Evolutionary conservation across 306 rosid genomes (phyloP), one percentile per base, ranked within the genome.

Genomic region (Lathyrus oleraceus): DNA sequence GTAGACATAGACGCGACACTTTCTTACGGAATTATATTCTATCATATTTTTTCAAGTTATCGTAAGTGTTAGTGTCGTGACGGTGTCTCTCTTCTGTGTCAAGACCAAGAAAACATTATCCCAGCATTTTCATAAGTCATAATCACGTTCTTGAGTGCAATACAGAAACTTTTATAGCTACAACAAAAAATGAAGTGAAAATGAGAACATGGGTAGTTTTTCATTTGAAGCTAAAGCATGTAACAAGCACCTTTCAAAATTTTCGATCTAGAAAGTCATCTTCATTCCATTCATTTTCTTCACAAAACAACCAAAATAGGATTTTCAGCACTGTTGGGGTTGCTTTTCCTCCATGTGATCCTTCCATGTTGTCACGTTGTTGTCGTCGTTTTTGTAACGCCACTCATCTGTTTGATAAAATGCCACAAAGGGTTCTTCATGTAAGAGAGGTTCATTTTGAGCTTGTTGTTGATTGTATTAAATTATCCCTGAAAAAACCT

Each of bases 391-490:
- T 64, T 66, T 21, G 62, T 14, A 30, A 42, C 1, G 84, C 39
- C 48, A 0, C 20, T 43, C 76, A 78, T 17, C 20, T 32, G 76
- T 76, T 86, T 12, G 87, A 72, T 8, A 73, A 78, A 83, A 80
- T 79, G 86, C 79, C 70, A 2, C 79, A 81, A 6, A 69, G 82
- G 43, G 17, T 11, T 54, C 13, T 13, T 27, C 44, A 9, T 59
- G 40, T 2, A 3, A 71, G 45, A 56, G 69, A 78, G 6, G 32
- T 39, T 27, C 69, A 64, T 39, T 74, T 78, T 71, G 43, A 62
- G 74, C 20, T 52, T 6, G 17, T 67, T 70, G 40, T 71, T 66
- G 71, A 78, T 64, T 74, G 56, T 40, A 60, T 85, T 8, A 83
- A 69, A 19, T 35, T 52, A 43, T 74, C 65, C 45, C 57, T 52